These are phyloP conservation scores for Crepidotus variabilis DNA, from an alignment of 768 basidiomycete genomes.

Conservation along the genomic window DNA sequence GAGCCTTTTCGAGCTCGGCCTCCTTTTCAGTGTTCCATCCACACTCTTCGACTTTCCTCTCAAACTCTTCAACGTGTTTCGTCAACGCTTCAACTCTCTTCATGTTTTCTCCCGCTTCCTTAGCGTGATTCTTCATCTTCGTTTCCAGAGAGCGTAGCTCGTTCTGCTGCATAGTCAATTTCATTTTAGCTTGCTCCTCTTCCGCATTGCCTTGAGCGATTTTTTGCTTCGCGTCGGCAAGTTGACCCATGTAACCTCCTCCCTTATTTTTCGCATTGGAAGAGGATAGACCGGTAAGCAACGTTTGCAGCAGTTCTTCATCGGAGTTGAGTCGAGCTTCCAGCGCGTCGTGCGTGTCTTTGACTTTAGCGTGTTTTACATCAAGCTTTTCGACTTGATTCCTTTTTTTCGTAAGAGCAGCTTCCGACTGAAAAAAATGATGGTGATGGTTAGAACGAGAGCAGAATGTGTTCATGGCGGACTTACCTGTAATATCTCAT, in stretches of 20 bases:
- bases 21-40: constrained; percentile 83
- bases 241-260: constrained; percentile 95
- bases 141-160: constrained; percentile 77
- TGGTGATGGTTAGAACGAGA: not conserved
- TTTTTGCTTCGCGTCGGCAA: constrained; percentile 78
- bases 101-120: constrained; percentile 75
- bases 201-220: constrained; percentile 77
- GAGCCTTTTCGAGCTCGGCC: constrained; percentile 44
- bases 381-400: constrained; percentile 53
- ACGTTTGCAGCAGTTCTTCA: constrained; percentile 93
- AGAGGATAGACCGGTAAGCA: constrained; percentile 88
- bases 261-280: constrained; percentile 57
- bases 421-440: constrained; percentile 44
- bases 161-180: constrained; percentile 71
- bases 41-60: constrained; percentile 48
- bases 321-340: constrained; percentile 62
- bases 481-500: constrained; percentile 60
- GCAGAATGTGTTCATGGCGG: not conserved
- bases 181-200: constrained; percentile 76
- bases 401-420: constrained; percentile 55
- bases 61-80: constrained; percentile 53
- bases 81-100: constrained; percentile 61
- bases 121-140: constrained; percentile 78
- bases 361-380: constrained; percentile 55
- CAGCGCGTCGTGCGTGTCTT: constrained; percentile 62